Percentiles rank a stretch among this genome's conserved stretches.
Evolutionary conservation across 1,284 basidiomycete species (phyloP).

Genomic region (Coniferiporia sulphurascens): DNA sequence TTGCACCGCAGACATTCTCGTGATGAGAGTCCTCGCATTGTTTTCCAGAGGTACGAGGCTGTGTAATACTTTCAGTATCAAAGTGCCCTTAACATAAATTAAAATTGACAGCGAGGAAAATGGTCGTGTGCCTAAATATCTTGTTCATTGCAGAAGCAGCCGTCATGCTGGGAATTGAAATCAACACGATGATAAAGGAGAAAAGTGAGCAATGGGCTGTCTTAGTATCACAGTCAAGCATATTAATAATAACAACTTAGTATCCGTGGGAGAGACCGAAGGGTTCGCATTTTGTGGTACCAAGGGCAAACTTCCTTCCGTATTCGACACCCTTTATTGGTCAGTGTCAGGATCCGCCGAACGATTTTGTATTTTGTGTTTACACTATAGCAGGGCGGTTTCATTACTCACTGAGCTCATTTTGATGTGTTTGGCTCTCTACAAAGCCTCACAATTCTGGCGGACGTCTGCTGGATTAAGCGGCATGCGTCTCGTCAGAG

Average conservation of each 20-base stretch:
- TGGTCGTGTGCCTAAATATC: neutral
- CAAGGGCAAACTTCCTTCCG: neutral
- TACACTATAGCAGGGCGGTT: neutral
- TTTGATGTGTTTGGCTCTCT: constrained; percentile 1
- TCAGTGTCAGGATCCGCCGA: neutral
- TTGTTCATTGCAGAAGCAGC: neutral
- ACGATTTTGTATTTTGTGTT: neutral
- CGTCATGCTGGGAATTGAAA: neutral
- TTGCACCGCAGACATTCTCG: neutral
- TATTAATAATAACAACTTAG: neutral
- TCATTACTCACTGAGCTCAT: neutral
- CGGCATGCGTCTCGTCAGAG: neutral
- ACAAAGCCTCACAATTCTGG: constrained; percentile 1
- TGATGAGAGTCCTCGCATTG: neutral
- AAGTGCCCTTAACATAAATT: neutral
- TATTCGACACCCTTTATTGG: neutral
- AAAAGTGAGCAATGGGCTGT: neutral
- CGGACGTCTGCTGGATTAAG: neutral
- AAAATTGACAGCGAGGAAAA: neutral
- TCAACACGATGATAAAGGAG: neutral
- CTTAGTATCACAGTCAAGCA: neutral
- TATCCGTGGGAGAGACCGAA: neutral
- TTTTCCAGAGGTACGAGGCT: neutral
- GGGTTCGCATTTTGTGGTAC: neutral
- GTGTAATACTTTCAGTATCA: neutral